A percentile compares a stretch with the other conserved stretches of the same genome.
These are phyloP conservation scores for Phytophthora pini DNA, from an alignment of 352 stramenopile genomes.

Conservation along the genomic window DNA sequence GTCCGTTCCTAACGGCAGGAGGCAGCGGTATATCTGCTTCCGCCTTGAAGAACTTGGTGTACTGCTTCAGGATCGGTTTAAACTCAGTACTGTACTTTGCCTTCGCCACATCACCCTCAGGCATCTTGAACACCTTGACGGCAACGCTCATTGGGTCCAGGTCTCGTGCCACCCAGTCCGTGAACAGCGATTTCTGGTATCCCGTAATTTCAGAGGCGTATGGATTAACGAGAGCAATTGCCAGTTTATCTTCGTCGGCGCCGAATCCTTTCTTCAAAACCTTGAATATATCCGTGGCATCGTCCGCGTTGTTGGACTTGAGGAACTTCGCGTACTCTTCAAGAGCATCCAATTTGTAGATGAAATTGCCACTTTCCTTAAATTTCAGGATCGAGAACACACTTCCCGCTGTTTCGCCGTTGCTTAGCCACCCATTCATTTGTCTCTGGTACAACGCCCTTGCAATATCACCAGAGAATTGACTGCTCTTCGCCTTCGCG, in stretches of 20 bases:
- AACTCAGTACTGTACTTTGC: too few relatives aligned
- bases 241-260: not conserved
- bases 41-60: too few relatives aligned
- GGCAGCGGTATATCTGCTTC: too few relatives aligned
- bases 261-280: not conserved
- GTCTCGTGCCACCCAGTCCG: not conserved
- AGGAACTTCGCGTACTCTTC: not conserved
- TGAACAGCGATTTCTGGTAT: not conserved
- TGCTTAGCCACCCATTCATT: not conserved
- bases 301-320: not conserved
- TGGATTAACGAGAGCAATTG: not conserved
- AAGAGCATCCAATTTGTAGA: not conserved
- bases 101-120: not conserved
- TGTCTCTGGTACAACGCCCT: not conserved
- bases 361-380: not conserved
- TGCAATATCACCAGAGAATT: not conserved
- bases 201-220: not conserved
- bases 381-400: slow-evolving; percentile 6
- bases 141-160: not conserved
- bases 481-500: not conserved
- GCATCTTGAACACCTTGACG: not conserved
- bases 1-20: too few relatives aligned
- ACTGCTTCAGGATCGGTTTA: too few relatives aligned
- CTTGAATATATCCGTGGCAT: not conserved
- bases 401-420: not conserved